A percentile compares a stretch with the other conserved stretches of the same genome.
phyloP scores from a whole-genome alignment of 225 moss, liverwort and hornwort genomes.

The Takakia lepidozioides region DNA sequence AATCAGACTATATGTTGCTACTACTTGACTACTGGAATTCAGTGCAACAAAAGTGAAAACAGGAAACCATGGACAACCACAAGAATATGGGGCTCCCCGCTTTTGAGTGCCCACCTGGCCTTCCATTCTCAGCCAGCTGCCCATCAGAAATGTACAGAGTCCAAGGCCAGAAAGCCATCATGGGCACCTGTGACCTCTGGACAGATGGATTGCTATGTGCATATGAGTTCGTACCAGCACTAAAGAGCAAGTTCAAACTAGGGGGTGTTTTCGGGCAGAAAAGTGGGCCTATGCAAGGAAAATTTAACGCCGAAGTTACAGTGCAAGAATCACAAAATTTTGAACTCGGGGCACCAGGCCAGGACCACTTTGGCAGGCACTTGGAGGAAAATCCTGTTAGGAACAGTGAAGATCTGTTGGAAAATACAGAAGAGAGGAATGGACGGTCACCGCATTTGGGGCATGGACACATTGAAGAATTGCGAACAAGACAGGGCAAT shows the following conservation, averaged over 20 bases:
- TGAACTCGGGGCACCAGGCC: slow-evolving; percentile 8
- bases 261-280: slow-evolving; percentile 63
- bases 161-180: too few relatives aligned
- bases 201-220: slow-evolving; percentile 76
- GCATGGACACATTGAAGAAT: slow-evolving; percentile 4
- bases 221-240: slow-evolving; percentile 65
- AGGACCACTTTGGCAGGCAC: background rate
- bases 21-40: too few relatives aligned
- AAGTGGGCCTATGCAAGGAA: slow-evolving; percentile 58
- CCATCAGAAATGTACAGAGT: too few relatives aligned
- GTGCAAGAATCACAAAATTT: slow-evolving; percentile 23
- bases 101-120: too few relatives aligned
- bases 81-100: too few relatives aligned
- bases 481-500: slow-evolving; percentile 16
- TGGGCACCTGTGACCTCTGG: slow-evolving; percentile 49
- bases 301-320: slow-evolving; percentile 61
- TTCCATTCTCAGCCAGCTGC: too few relatives aligned
- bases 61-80: too few relatives aligned
- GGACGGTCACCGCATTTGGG: slow-evolving; percentile 2
- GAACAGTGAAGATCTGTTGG: slow-evolving; percentile 12
- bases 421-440: too few relatives aligned
- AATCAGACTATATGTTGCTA: too few relatives aligned
- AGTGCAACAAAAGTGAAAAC: too few relatives aligned
- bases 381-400: background rate
- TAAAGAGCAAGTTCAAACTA: slow-evolving; percentile 37